These are phyloP conservation scores for Nitzschia sp. DNA, from an alignment of 108 stramenopile species.

Conservation along the genomic window DNA sequence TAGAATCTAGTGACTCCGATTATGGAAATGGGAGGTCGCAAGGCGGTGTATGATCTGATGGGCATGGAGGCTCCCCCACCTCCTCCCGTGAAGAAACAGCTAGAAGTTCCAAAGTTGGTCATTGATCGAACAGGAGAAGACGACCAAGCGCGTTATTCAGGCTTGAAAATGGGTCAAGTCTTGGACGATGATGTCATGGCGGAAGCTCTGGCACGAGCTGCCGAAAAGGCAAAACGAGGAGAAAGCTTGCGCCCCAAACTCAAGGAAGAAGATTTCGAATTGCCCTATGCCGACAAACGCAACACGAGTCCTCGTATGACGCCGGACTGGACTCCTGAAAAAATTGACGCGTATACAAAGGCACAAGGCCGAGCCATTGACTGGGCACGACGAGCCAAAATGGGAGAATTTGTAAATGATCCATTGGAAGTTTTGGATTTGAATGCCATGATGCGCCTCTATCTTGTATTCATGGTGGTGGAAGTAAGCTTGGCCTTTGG, in stretches of 20 bases:
- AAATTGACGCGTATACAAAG: slow-evolving; percentile 70
- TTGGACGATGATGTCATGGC: slow-evolving; percentile 75
- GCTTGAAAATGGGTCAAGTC: slow-evolving; percentile 72
- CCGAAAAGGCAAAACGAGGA: slow-evolving; percentile 55
- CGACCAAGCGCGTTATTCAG: slow-evolving; percentile 72
- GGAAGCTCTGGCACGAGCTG: slow-evolving; percentile 59
- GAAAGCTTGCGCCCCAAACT: slow-evolving; percentile 53
- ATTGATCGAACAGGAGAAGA: slow-evolving; percentile 77
- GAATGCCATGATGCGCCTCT: slow-evolving; percentile 45
- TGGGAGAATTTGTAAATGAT: slow-evolving; percentile 74
- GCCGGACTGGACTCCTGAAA: slow-evolving; percentile 79
- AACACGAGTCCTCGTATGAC: slow-evolving; percentile 72
- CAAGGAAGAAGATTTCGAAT: slow-evolving; percentile 67
- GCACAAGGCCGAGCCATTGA: slow-evolving; percentile 58
- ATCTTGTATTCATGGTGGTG: slow-evolving; percentile 50
- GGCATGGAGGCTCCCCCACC: slow-evolving; percentile 55
- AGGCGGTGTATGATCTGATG: slow-evolving; percentile 76
- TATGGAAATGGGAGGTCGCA: slow-evolving; percentile 76
- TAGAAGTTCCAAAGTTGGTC: slow-evolving; percentile 56
- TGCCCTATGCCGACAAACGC: slow-evolving; percentile 78
- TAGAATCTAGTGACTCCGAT: slow-evolving; percentile 65
- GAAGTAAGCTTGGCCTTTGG: slow-evolving; percentile 69
- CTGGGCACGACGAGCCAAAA: slow-evolving; percentile 71
- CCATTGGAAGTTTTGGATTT: slow-evolving; percentile 61
- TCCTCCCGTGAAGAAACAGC: slow-evolving; percentile 33